A percentile compares a stretch with the other conserved stretches of the same genome.
These are phyloP conservation scores for Polytrichum commune DNA, from an alignment of 225 moss, liverwort and hornwort species.

Conservation along the genomic window DNA sequence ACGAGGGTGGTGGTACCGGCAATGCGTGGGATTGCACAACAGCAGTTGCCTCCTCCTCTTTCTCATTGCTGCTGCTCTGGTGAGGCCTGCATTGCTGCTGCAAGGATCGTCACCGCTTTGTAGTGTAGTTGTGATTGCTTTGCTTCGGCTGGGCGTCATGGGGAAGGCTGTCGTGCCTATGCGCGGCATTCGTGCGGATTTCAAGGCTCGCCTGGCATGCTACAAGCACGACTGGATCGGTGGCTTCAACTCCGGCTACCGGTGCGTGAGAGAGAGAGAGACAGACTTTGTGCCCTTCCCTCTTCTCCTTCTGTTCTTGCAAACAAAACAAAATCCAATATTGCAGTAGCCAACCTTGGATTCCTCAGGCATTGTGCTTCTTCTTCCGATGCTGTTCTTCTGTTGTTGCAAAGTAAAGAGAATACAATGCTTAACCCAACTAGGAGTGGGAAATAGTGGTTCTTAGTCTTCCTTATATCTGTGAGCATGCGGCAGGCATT, in stretches of 20 bases:
- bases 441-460: too few relatives aligned
- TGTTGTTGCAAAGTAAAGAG: background rate
- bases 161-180: constrained; percentile 23
- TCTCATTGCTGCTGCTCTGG: background rate
- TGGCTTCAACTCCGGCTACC: constrained; percentile 67
- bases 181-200: constrained; percentile 47
- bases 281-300: background rate
- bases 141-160: background rate
- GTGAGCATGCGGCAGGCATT: too few relatives aligned
- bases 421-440: too few relatives aligned
- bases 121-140: background rate
- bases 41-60: background rate
- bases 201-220: constrained; percentile 51
- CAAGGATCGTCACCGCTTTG: background rate
- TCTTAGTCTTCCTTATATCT: too few relatives aligned
- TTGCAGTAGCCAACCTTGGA: too few relatives aligned
- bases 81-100: background rate
- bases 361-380: background rate
- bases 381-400: background rate
- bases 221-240: constrained; percentile 71
- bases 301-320: background rate
- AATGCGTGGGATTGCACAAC: constrained; percentile 8
- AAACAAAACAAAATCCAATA: background rate
- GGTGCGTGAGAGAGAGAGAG: constrained; percentile 24
- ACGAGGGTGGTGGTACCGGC: constrained; percentile 13